Conservation (phyloP, 768 basidiomycete genomes). For the Boletus rubropictus region DNA sequence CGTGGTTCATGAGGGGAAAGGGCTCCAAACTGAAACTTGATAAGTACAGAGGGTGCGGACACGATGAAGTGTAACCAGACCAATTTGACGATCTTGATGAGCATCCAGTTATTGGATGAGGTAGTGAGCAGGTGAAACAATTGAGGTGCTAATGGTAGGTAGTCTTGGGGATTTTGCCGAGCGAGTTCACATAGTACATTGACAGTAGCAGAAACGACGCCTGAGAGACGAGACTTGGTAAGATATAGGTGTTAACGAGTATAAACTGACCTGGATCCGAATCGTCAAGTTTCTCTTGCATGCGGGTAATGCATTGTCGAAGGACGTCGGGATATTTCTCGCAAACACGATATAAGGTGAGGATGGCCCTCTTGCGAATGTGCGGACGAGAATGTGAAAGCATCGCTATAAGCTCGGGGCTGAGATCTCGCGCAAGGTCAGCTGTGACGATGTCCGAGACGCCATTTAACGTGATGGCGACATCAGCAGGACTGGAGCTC, state of each 20-base stretch:
- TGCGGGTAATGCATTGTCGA: conserved; percentile 54
- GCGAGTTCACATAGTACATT: conserved; percentile 93
- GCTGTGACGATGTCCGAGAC: conserved; percentile 78
- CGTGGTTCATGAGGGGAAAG: conserved; percentile 90
- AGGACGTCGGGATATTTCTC: conserved; percentile 78
- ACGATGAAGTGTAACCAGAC: conserved; percentile 39
- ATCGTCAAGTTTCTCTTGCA: conserved; percentile 80
- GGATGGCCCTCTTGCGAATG: conserved; percentile 86
- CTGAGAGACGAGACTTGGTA: conserved; percentile 33
- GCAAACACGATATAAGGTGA: conserved; percentile 76
- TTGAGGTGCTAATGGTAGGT: conserved; percentile 83
- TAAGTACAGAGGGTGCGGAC: not conserved
- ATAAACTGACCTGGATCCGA: conserved; percentile 52
- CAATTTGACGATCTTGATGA: conserved; percentile 97
- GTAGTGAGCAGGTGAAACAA: conserved; percentile 90
- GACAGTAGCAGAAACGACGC: conserved; percentile 89
- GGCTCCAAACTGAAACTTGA: conserved; percentile 70
- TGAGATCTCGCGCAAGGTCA: conserved; percentile 87
- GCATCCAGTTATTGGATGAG: conserved; percentile 98
- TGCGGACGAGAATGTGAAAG: conserved; percentile 83
- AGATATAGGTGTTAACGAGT: not conserved
- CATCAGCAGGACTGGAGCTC: conserved; percentile 66
- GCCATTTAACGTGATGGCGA: conserved; percentile 75
- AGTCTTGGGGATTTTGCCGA: conserved; percentile 70
- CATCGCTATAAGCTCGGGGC: conserved; percentile 79